A percentile compares a stretch with the other conserved stretches of the same genome.
Conservation (phyloP, 192 early-diverging fungal species). For the Spizellomyces sp. region DNA sequence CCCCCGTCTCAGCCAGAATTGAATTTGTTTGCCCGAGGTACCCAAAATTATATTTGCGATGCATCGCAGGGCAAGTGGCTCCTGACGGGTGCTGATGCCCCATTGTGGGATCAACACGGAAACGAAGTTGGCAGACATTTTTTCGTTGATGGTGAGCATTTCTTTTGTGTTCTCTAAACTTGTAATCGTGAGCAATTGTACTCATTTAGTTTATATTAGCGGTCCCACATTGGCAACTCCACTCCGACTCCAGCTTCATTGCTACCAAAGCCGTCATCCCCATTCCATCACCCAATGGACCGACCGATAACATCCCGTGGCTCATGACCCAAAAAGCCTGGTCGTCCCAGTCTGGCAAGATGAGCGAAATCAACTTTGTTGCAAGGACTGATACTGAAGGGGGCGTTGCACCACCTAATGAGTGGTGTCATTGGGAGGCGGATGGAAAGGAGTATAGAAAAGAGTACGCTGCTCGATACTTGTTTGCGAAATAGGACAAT, state of each 20-base stretch:
- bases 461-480: slow-evolving; percentile 13
- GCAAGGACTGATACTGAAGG: slow-evolving; percentile 12
- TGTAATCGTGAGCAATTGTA: background rate
- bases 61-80: slow-evolving; percentile 9
- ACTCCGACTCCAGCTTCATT: slow-evolving; percentile 7
- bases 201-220: background rate
- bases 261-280: slow-evolving; percentile 8
- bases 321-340: background rate
- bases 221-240: slow-evolving; percentile 24
- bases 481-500: slow-evolving; percentile 17
- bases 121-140: slow-evolving; percentile 19
- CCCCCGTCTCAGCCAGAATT: background rate
- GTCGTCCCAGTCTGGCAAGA: background rate
- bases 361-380: slow-evolving; percentile 5
- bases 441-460: background rate
- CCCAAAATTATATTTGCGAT: slow-evolving; percentile 28
- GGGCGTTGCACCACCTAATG: slow-evolving; percentile 15
- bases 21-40: slow-evolving; percentile 4
- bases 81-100: slow-evolving; percentile 23
- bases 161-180: background rate
- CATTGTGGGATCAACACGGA: slow-evolving; percentile 10
- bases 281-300: slow-evolving; percentile 10
- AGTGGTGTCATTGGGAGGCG: slow-evolving; percentile 1
- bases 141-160: slow-evolving; percentile 26
- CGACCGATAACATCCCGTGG: slow-evolving; percentile 18